These are phyloP conservation scores for Penicillium decumbens DNA, from an alignment of 2,329 filamentous ascomycete genomes.

Conservation along the genomic window DNA sequence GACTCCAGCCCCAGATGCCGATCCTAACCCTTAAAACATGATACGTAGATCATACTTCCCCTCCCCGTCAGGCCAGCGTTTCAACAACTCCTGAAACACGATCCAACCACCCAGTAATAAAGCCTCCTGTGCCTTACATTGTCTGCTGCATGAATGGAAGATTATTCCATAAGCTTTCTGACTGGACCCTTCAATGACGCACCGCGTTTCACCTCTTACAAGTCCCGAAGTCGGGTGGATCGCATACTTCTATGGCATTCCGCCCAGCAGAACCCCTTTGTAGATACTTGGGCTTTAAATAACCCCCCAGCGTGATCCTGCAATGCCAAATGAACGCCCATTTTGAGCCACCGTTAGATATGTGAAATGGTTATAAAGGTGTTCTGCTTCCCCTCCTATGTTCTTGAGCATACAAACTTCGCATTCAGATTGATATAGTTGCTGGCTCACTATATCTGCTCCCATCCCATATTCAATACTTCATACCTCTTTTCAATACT, in stretches of 20 bases:
- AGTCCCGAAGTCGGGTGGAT: not conserved
- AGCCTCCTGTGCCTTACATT: slow-evolving; percentile 1
- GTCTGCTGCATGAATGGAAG: not conserved
- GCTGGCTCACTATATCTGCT: too few species aligned
- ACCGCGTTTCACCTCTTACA: not conserved
- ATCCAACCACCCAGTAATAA: slow-evolving; percentile 8
- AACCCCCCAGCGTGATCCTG: not conserved
- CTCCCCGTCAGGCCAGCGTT: not conserved
- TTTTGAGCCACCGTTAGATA: not conserved
- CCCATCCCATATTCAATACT: not conserved
- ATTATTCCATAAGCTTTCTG: not conserved
- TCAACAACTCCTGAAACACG: slow-evolving; percentile 7
- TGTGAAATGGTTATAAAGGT: too few species aligned
- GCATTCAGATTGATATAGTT: too few species aligned
- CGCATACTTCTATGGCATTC: slow-evolving; percentile 14
- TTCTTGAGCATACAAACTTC: too few species aligned
- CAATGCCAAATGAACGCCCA: not conserved
- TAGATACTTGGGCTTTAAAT: not conserved
- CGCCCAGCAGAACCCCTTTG: slow-evolving; percentile 1
- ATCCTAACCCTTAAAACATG: not conserved
- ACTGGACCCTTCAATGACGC: not conserved
- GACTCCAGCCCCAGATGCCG: not conserved
- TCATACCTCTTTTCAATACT: not conserved
- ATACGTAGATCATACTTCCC: not conserved
- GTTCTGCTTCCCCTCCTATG: too few species aligned